A percentile compares a stretch with the other conserved stretches of the same genome.
phyloP scores from a whole-genome alignment of 306 rosid genomes.

The Quercus wislizeni region DNA sequence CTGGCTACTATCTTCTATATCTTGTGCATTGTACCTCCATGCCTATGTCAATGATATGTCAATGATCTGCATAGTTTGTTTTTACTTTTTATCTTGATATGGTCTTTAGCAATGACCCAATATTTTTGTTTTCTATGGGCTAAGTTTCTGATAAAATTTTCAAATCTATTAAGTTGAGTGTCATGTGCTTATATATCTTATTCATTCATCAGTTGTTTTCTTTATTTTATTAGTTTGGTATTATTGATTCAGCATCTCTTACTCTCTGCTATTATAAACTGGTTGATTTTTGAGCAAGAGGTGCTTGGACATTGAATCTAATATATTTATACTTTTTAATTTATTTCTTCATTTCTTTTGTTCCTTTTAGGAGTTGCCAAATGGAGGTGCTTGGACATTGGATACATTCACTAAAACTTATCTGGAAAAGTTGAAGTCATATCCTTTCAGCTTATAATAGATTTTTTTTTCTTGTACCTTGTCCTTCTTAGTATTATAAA shows the following conservation, averaged over 20 bases:
- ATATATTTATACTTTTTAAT: not conserved
- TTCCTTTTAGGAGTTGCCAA: conserved; percentile 49
- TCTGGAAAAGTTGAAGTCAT: conserved; percentile 74
- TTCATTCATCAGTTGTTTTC: not conserved
- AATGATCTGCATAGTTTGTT: not conserved
- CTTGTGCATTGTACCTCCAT: not conserved
- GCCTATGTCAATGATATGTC: not conserved
- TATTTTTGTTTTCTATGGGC: not conserved
- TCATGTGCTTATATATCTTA: not conserved
- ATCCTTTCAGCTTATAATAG: conserved; percentile 48
- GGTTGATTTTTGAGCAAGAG: not conserved
- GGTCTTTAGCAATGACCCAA: not conserved
- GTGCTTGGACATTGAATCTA: no score
- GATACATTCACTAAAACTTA: conserved; percentile 59
- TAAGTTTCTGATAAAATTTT: not conserved
- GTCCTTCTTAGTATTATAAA: not conserved
- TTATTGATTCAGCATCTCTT: not conserved
- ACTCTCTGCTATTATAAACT: not conserved
- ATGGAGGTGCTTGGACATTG: conserved; percentile 73
- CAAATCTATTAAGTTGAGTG: not conserved
- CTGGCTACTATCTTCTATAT: not conserved
- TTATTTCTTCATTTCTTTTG: not conserved
- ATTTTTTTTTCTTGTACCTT: not conserved
- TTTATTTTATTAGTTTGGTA: not conserved
- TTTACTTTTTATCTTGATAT: not conserved